These are phyloP conservation scores for Diaporthe aspalathi DNA, from an alignment of 2,329 filamentous ascomycete genomes.

Conservation along the genomic window DNA sequence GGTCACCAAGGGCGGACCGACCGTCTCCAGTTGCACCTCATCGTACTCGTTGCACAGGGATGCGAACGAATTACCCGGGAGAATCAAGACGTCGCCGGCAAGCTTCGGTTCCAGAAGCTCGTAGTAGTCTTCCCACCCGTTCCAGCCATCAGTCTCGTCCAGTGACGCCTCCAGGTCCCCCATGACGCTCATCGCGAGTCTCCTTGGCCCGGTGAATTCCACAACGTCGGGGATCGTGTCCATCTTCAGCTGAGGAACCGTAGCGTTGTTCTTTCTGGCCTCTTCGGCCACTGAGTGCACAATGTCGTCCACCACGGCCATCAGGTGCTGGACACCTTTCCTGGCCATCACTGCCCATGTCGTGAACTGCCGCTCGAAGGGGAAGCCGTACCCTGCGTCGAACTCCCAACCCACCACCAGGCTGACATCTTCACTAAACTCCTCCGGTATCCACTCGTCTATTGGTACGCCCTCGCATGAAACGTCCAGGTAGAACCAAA, in stretches of 20 bases:
- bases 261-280: conserved; percentile 23
- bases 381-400: conserved; percentile 39
- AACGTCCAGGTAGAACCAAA: conserved; percentile 69
- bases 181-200: conserved; percentile 37
- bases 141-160: conserved; percentile 24
- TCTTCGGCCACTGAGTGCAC: conserved; percentile 7
- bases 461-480: conserved; percentile 50
- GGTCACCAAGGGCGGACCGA: neutral
- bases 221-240: conserved; percentile 40
- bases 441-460: conserved; percentile 49
- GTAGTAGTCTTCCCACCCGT: neutral
- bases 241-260: conserved; percentile 33
- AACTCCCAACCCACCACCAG: conserved; percentile 48
- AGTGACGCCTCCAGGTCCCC: conserved; percentile 22
- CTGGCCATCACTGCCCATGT: conserved; percentile 41
- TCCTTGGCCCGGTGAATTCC: conserved; percentile 39
- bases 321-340: conserved; percentile 38
- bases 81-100: conserved; percentile 13
- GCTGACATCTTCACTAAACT: conserved; percentile 31
- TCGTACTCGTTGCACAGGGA: conserved; percentile 39
- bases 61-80: conserved; percentile 7
- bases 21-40: conserved; percentile 24
- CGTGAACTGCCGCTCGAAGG: conserved; percentile 39
- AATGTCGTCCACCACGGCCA: conserved; percentile 40
- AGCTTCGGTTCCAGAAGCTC: conserved; percentile 25